Conservation (phyloP, 106 monocot genomes). For the Allium sativum region DNA sequence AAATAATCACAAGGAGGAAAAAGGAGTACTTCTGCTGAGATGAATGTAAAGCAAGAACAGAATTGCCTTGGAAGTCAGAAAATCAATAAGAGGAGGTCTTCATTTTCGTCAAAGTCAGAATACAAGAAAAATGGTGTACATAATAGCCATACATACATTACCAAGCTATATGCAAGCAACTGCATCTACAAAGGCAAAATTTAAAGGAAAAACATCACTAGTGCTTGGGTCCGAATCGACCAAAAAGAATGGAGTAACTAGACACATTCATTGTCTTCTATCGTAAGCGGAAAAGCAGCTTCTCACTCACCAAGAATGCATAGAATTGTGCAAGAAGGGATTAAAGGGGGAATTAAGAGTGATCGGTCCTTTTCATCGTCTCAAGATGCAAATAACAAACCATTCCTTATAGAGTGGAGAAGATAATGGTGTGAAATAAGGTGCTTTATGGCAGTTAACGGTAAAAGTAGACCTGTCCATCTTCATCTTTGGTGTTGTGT, state of each 20-base stretch:
- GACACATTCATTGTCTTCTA: slow-evolving; percentile 69
- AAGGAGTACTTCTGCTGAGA: background rate
- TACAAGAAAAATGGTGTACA: slow-evolving; percentile 39
- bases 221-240: slow-evolving; percentile 49
- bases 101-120: slow-evolving; percentile 54
- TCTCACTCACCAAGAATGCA: slow-evolving; percentile 48
- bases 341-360: slow-evolving; percentile 26
- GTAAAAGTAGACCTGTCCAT: no score
- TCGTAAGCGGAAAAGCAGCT: slow-evolving; percentile 47
- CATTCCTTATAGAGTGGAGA: no score
- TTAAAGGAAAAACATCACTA: slow-evolving; percentile 48
- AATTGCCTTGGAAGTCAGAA: slow-evolving; percentile 28
- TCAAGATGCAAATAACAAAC: slow-evolving; percentile 34
- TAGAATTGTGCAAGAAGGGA: slow-evolving; percentile 27
- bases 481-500: no score
- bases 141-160: slow-evolving; percentile 35
- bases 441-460: no score
- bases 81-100: slow-evolving; percentile 54
- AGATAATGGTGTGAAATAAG: no score
- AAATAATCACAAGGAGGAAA: slow-evolving; percentile 26
- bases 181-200: slow-evolving; percentile 71
- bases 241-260: slow-evolving; percentile 45
- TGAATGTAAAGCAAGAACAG: slow-evolving; percentile 39
- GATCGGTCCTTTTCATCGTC: slow-evolving; percentile 41
- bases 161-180: slow-evolving; percentile 86